A percentile compares a stretch with the other conserved stretches of the same genome.
These are phyloP conservation scores for Akanthomyces uredinophilus DNA, from an alignment of 2,329 filamentous ascomycete species.

Conservation along the genomic window DNA sequence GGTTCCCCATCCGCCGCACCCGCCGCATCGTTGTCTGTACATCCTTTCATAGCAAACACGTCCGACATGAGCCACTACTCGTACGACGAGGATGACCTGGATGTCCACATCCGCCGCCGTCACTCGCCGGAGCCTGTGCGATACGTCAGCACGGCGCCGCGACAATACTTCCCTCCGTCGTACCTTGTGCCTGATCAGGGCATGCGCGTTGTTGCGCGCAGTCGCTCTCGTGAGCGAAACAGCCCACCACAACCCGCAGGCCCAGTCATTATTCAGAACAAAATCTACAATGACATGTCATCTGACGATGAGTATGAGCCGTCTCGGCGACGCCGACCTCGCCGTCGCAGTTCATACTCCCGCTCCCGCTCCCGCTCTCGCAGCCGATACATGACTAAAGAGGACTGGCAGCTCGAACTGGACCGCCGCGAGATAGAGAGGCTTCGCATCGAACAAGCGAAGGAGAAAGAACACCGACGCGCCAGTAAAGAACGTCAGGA, in stretches of 20 bases:
- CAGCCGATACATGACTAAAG: constrained; percentile 34
- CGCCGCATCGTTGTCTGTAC: neutral
- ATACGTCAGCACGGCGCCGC: constrained; percentile 40
- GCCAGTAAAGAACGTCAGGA: constrained; percentile 37
- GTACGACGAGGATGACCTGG: constrained; percentile 50
- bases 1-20: neutral
- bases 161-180: constrained; percentile 35
- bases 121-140: constrained; percentile 38
- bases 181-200: constrained; percentile 42
- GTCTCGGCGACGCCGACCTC: constrained; percentile 24
- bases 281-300: constrained; percentile 45
- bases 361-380: constrained; percentile 32
- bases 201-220: constrained; percentile 39
- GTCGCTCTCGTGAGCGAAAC: constrained; percentile 34
- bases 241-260: constrained; percentile 16
- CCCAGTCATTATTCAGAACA: constrained; percentile 55
- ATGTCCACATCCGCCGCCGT: constrained; percentile 44
- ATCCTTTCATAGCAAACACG: neutral
- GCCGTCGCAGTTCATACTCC: constrained; percentile 26
- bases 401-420: constrained; percentile 37
- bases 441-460: constrained; percentile 37
- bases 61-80: constrained; percentile 37
- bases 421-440: constrained; percentile 40
- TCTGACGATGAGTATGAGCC: constrained; percentile 38
- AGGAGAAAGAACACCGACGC: constrained; percentile 32